Evolutionary conservation across 345 rosid species (phyloP), one percentile per base, ranked within the genome.

Genomic region (Geranium brycei): DNA sequence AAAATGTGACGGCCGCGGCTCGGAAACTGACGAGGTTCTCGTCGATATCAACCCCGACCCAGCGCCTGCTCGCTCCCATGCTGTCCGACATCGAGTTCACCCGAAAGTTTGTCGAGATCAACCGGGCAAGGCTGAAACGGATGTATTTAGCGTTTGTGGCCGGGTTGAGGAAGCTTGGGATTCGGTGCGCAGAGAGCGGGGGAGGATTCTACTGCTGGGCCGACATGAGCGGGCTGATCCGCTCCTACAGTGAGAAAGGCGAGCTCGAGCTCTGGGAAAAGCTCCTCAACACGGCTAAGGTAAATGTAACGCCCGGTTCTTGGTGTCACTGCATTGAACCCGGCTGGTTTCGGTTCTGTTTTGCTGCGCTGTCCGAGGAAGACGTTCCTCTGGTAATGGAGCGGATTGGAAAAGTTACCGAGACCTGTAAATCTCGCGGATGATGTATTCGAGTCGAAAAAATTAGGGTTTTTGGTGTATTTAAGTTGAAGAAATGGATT

Each of bases 251-350:
- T 11, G 91, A 89, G 77, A 93, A 86, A 75, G 99, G 97, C 0
- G 99, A 93, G 80, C 72, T 87, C 35, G 96, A 86, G 79, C 89
- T 93, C 59, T 88, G 96, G 96, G 91, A 89, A 60, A 89, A 87
- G 77, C 69, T 93, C 60, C 75, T 93, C 78, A 85, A 77, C 71
- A 68, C 70, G 57, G 89, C 82, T 14, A 86, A 86, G 84, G 74
- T 93, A 65, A 82, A 76, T 71, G 89, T 81, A 55, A 83, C 77
- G 67, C 96, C 97, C 17, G 99, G 97, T 64, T 87, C 97, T 65
- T 83, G 70, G 71, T 93, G 99, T 68, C 97, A 83, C 64, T 93
- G 97, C 65, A 93, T 90, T 15, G 96, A 87, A 78, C 99, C 95
- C 1, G 97, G 99, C 35, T 93, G 95, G 97, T 93, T 89, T 72